Conservation (phyloP, 345 rosid species). For the Populus euphratica region DNA sequence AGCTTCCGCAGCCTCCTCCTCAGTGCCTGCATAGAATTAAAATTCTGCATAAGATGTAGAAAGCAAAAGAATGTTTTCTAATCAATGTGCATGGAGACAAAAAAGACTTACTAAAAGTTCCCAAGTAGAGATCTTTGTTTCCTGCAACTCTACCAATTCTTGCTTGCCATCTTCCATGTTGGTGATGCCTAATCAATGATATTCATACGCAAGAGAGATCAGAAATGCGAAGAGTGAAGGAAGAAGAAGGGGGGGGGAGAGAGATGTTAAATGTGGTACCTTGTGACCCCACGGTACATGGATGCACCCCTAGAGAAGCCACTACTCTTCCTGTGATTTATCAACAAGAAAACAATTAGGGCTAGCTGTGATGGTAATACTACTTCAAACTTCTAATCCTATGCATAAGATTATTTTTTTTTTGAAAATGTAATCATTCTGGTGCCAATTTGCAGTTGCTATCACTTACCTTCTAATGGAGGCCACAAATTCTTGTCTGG, state of each 20-base stretch:
- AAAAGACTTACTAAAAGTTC: conserved; percentile 81
- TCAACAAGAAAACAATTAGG: not conserved
- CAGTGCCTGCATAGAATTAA: conserved; percentile 51
- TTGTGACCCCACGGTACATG: conserved; percentile 98
- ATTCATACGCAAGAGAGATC: not conserved
- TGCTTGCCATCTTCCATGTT: conserved; percentile 99
- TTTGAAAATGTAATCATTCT: not conserved
- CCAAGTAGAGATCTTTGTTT: conserved; percentile 97
- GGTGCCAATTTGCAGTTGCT: not conserved
- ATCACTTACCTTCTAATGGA: conserved; percentile 72
- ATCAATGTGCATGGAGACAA: not conserved
- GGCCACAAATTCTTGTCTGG: conserved; percentile 97
- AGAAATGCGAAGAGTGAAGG: not conserved
- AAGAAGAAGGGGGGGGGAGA: not conserved
- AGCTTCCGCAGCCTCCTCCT: conserved; percentile 99
- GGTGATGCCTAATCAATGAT: conserved; percentile 69
- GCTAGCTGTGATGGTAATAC: no score
- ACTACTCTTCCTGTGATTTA: conserved; percentile 76
- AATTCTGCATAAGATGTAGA: not conserved
- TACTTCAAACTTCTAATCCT: not conserved
- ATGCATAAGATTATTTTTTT: not conserved
- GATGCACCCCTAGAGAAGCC: conserved; percentile 99
- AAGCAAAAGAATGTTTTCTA: not conserved
- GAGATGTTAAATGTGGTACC: conserved; percentile 30
- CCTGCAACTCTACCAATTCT: conserved; percentile 99